phyloP scores from a whole-genome alignment of 805 yeast species.

The Blastobotrys terrestris region DNA sequence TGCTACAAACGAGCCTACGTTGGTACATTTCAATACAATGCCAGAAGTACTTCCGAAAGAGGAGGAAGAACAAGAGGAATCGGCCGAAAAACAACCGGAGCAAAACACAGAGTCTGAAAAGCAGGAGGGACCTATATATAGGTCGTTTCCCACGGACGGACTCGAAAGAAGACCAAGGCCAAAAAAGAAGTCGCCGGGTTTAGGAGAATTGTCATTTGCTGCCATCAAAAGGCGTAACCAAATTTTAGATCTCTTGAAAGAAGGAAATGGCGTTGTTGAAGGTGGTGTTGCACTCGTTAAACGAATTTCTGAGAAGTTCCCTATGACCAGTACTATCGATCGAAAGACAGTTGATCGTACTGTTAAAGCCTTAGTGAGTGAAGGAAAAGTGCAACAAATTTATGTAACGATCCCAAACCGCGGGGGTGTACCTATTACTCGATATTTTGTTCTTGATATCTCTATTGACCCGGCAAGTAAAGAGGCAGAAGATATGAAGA shows the following conservation, averaged over 20 bases:
- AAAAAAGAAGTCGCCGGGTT: neutral
- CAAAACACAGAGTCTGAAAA: neutral
- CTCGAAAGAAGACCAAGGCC: neutral
- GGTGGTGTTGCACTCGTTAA: constrained; percentile 38
- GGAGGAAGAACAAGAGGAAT: constrained; percentile 3
- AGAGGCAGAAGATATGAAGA: constrained; percentile 12
- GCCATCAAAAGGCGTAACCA: constrained; percentile 40
- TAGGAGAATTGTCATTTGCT: constrained; percentile 35
- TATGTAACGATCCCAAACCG: constrained; percentile 20
- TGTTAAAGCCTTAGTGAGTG: constrained; percentile 31
- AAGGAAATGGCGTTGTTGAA: constrained; percentile 41
- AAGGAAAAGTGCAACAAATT: constrained; percentile 29
- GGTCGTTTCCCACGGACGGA: neutral
- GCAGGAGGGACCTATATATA: neutral
- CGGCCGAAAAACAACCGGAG: neutral
- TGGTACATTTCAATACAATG: neutral
- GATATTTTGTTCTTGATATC: constrained; percentile 26
- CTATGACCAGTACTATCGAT: constrained; percentile 39
- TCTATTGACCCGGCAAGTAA: constrained; percentile 18
- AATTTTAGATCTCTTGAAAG: constrained; percentile 37
- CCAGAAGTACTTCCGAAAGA: constrained; percentile 10
- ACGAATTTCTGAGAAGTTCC: constrained; percentile 35
- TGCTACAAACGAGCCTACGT: neutral
- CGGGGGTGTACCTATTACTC: constrained; percentile 17
- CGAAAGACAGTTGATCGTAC: constrained; percentile 48